Evolutionary conservation across 2,329 filamentous ascomycete species (phyloP), one percentile per base, ranked within the genome.

Genomic region (Fusarium musae): DNA sequence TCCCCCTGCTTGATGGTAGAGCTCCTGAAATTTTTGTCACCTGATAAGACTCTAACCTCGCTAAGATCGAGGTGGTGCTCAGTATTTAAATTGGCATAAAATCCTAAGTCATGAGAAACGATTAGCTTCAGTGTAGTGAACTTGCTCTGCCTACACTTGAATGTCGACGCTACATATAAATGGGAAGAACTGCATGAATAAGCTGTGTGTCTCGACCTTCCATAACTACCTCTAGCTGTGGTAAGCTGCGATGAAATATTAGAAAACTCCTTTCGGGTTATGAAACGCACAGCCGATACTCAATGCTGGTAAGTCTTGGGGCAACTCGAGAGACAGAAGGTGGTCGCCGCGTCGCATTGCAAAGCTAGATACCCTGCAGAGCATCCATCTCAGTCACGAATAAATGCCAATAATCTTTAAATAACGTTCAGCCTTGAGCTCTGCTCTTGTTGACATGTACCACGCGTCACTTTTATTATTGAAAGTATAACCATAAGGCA

Each of bases 361-460:
- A 44, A 13, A 44, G 16, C 43, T 28, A 10, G 8, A 15, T 44
- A 21, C 13, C 2, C 6, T 34, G 15, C 23, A 26, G 10, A 26
- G 11, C 23, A 28, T 46, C 5, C 4, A 28, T 15, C 5, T 10
- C 17, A 13, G 12, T 11, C 11, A 46, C 17, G 3, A 15, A 11
- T 28, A 8, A 10, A 6, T 19, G 3, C 26, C 9, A 28, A 7
- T 9, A 6, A 4, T 2, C 0, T 15, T 4, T 21, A 21, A 9
- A 5, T 21, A 21, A 19, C 11, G 17, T 46, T 13, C 9, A 21
- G 12, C 12, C 19, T 46, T 21, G 17, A 46, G 43, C 7, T 28
- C 17, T 28, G 12, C 26, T 28, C 23, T 10, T 28, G 8, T 46
- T 46, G 23, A 10, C 23, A 28, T 13, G 23, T 15, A 15, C 17